These are phyloP conservation scores for Pseudocercospora cruenta DNA, from an alignment of 2,329 filamentous ascomycete species.

Conservation along the genomic window DNA sequence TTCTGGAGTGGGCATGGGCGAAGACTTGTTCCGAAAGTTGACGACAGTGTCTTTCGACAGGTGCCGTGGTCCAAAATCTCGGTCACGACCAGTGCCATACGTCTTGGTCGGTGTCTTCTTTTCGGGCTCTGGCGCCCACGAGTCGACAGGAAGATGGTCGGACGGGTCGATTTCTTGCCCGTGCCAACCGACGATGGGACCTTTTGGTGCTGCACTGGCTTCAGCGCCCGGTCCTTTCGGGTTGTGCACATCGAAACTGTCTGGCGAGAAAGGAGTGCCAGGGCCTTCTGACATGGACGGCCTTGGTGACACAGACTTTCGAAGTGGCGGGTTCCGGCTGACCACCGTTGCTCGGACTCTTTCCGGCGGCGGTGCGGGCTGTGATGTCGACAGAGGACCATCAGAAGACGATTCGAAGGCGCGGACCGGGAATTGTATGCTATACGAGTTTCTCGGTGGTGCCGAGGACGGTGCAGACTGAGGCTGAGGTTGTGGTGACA, in stretches of 20 bases:
- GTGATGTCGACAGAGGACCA: conserved; percentile 46
- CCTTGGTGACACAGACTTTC: conserved; percentile 76
- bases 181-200: conserved; percentile 75
- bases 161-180: conserved; percentile 79
- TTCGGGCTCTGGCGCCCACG: conserved; percentile 77
- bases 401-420: conserved; percentile 38
- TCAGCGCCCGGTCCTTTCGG: conserved; percentile 45
- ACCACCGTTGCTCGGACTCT: conserved; percentile 3
- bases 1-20: conserved; percentile 42
- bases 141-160: conserved; percentile 76
- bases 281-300: conserved; percentile 59
- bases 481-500: conserved; percentile 35
- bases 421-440: conserved; percentile 38
- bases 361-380: conserved; percentile 14
- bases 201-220: conserved; percentile 42
- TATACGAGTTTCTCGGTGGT: conserved; percentile 32
- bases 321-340: conserved; percentile 45
- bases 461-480: conserved; percentile 25
- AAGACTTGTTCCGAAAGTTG: conserved; percentile 38
- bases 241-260: conserved; percentile 75
- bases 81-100: conserved; percentile 40
- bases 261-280: conserved; percentile 71
- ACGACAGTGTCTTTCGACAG: conserved; percentile 39
- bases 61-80: conserved; percentile 39
- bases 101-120: conserved; percentile 52